phyloP scores from a whole-genome alignment of 1,284 basidiomycete genomes.

The Gymnopus androsaceus region DNA sequence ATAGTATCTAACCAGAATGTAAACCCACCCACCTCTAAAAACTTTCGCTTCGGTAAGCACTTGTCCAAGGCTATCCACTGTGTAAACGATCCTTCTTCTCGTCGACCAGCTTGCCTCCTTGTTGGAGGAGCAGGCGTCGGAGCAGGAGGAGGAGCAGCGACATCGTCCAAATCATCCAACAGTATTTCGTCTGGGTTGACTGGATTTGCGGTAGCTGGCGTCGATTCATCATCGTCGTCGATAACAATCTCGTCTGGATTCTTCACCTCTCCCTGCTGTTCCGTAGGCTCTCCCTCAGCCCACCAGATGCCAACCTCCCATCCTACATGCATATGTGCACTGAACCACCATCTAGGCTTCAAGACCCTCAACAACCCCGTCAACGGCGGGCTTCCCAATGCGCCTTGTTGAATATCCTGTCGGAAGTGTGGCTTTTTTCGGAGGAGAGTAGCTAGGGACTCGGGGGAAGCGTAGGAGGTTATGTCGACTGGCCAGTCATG shows the following conservation, averaged over 20 bases:
- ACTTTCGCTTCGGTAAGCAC: slow-evolving; percentile 80
- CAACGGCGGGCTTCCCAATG: slow-evolving; percentile 88
- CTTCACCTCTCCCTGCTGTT: slow-evolving; percentile 31
- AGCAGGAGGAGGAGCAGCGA: slow-evolving; percentile 33
- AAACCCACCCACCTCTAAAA: slow-evolving; percentile 72
- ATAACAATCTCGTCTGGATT: slow-evolving; percentile 74
- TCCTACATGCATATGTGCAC: slow-evolving; percentile 91
- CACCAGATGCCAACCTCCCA: slow-evolving; percentile 74
- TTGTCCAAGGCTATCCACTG: slow-evolving; percentile 93
- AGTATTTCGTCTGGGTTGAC: slow-evolving; percentile 73
- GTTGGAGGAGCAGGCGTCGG: slow-evolving; percentile 25
- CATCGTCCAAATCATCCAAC: slow-evolving; percentile 63
- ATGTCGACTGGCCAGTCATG: slow-evolving; percentile 97
- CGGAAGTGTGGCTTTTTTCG: slow-evolving; percentile 83
- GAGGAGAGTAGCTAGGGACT: slow-evolving; percentile 53
- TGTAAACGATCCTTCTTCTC: slow-evolving; percentile 44
- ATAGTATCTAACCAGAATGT: slow-evolving; percentile 6
- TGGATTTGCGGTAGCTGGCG: slow-evolving; percentile 12
- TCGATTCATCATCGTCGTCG: slow-evolving; percentile 50
- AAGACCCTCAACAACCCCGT: slow-evolving; percentile 77
- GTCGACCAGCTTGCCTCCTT: not conserved
- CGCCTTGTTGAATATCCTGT: slow-evolving; percentile 70
- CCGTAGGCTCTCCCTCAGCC: slow-evolving; percentile 39
- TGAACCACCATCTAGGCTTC: slow-evolving; percentile 91
- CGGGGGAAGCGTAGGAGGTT: slow-evolving; percentile 78